Evolutionary conservation across 768 basidiomycete genomes (phyloP).

Genomic region (Mycena galopus): DNA sequence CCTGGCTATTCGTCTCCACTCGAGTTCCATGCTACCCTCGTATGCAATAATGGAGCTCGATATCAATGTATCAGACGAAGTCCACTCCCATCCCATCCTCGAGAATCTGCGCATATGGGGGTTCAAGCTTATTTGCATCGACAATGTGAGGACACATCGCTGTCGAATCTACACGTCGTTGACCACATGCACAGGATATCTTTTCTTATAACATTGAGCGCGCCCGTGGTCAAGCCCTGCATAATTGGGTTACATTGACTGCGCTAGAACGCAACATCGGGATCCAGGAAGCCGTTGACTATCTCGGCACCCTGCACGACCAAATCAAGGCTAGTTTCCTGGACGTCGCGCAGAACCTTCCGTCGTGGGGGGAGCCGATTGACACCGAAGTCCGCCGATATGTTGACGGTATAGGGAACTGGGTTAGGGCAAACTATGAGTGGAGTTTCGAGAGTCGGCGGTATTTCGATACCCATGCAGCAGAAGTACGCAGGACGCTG

Average conservation of each 20-base stretch:
- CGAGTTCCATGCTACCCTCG: too few relatives aligned
- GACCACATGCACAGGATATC: too few relatives aligned
- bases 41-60: too few relatives aligned
- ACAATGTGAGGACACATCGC: too few relatives aligned
- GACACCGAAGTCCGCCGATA: slow-evolving; percentile 6
- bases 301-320: background rate
- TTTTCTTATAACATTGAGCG: background rate
- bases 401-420: slow-evolving; percentile 4
- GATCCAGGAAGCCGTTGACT: slow-evolving; percentile 3
- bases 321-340: background rate
- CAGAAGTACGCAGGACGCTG: background rate
- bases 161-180: too few relatives aligned
- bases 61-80: too few relatives aligned
- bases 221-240: slow-evolving; percentile 4
- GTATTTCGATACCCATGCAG: background rate
- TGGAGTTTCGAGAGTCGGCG: background rate
- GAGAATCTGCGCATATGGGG: too few relatives aligned
- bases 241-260: slow-evolving; percentile 3
- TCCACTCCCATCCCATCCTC: too few relatives aligned
- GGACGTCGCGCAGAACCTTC: background rate
- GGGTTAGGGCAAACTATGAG: background rate
- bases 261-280: background rate
- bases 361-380: background rate
- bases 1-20: too few relatives aligned
- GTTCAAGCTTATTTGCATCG: too few relatives aligned